These are phyloP conservation scores for Nemania sp. DNA, from an alignment of 2,329 filamentous ascomycete genomes.

Conservation along the genomic window DNA sequence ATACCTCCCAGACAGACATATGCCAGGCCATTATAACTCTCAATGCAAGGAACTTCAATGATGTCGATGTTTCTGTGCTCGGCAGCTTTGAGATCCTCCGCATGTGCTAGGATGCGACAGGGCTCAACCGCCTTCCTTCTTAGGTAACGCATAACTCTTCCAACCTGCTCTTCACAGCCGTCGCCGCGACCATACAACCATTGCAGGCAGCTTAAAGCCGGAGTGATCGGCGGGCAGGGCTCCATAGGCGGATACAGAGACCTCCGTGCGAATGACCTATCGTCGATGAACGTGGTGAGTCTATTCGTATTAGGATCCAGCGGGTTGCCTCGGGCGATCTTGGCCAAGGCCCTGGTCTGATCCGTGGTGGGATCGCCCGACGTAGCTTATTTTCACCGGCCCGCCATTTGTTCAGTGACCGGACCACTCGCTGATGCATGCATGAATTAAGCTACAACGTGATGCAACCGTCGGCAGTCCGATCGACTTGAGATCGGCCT, in stretches of 20 bases:
- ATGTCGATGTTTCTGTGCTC: slow-evolving; percentile 16
- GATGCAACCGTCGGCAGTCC: neutral
- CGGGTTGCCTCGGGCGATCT: neutral
- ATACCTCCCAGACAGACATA: neutral
- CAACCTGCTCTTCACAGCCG: slow-evolving; percentile 11
- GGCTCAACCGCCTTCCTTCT: slow-evolving; percentile 33
- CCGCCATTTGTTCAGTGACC: neutral
- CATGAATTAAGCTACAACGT: neutral
- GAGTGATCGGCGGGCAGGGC: neutral
- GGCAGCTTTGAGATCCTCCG: slow-evolving; percentile 12
- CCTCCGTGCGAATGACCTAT: slow-evolving; percentile 3
- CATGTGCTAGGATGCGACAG: slow-evolving; percentile 20
- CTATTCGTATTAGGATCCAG: neutral
- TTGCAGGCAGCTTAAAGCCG: neutral
- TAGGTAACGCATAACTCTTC: slow-evolving; percentile 29
- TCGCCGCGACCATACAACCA: slow-evolving; percentile 3
- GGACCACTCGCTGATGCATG: neutral
- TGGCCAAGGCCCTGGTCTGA: neutral
- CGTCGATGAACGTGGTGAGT: slow-evolving; percentile 17
- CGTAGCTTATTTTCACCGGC: slow-evolving; percentile 5
- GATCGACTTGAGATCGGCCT: neutral
- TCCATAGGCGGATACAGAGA: neutral
- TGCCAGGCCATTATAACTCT: neutral
- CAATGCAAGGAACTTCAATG: slow-evolving; percentile 1
- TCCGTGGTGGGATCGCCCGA: neutral